A percentile compares a stretch with the other conserved stretches of the same genome.
phyloP scores from a whole-genome alignment of 176 grass and related monocot genomes.

The Eragrostis curvula region DNA sequence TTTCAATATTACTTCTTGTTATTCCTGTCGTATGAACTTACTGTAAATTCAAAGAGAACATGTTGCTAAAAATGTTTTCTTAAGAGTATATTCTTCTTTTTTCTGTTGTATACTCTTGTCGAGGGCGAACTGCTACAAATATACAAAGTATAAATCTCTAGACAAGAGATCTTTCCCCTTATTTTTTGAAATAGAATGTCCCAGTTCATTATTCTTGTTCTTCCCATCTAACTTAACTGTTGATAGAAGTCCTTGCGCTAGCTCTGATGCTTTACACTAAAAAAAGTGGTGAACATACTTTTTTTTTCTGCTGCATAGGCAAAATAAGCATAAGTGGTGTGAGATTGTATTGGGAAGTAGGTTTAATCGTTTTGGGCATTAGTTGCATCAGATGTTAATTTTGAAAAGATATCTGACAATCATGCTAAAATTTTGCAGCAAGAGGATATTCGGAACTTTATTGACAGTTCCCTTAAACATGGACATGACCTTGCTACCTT shows the following conservation, averaged over 20 bases:
- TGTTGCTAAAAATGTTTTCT: neutral
- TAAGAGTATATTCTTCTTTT: neutral
- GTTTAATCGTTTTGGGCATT: conserved; percentile 8
- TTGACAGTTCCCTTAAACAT: conserved; percentile 87
- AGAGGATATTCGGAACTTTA: conserved; percentile 96
- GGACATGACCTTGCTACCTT: conserved; percentile 77
- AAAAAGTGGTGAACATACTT: too few species aligned
- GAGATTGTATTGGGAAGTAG: conserved; percentile 12
- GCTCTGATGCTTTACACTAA: conserved; percentile 8
- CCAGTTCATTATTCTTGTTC: neutral
- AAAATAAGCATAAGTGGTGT: conserved; percentile 1
- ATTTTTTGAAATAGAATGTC: neutral
- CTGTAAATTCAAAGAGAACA: neutral
- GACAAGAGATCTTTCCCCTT: neutral
- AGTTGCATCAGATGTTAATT: conserved; percentile 14
- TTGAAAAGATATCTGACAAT: conserved; percentile 35
- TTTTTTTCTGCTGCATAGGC: neutral
- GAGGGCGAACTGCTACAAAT: neutral
- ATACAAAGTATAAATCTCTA: neutral
- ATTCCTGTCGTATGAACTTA: conserved; percentile 23
- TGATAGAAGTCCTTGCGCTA: neutral
- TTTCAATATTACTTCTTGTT: conserved; percentile 8
- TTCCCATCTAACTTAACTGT: neutral
- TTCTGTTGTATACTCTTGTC: too few species aligned
- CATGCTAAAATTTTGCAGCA: conserved; percentile 70